Evolutionary conservation across 2,329 filamentous ascomycete genomes (phyloP).

Genomic region (Penicillium oxalicum): DNA sequence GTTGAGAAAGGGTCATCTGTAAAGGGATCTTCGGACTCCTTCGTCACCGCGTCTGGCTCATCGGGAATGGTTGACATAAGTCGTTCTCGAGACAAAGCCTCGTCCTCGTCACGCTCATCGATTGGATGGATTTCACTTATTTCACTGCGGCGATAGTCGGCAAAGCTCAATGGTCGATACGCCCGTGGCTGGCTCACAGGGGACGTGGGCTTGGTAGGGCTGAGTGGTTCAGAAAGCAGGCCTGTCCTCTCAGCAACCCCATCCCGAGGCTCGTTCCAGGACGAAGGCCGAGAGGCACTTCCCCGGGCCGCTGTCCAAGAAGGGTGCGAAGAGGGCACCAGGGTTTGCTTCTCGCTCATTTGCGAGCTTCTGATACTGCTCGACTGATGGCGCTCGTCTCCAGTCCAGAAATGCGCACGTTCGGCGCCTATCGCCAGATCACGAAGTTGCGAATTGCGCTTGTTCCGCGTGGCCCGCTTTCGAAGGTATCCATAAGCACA

Average conservation of each 20-base stretch:
- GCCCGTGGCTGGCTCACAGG: constrained; percentile 22
- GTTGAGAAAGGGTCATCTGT: constrained; percentile 23
- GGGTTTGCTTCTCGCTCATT: constrained; percentile 16
- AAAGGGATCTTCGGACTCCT: constrained; percentile 23
- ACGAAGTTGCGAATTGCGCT: constrained; percentile 51
- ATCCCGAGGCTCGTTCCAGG: constrained; percentile 25
- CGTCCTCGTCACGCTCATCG: constrained; percentile 57
- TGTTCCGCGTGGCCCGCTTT: constrained; percentile 39
- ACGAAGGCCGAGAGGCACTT: constrained; percentile 12
- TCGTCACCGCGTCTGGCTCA: neutral
- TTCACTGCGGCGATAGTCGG: constrained; percentile 45
- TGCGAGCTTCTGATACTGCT: constrained; percentile 31
- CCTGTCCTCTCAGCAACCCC: constrained; percentile 38
- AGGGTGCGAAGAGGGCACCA: constrained; percentile 14
- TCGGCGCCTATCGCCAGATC: constrained; percentile 49
- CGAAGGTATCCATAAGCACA: constrained; percentile 48
- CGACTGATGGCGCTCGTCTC: constrained; percentile 35
- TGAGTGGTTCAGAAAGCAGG: constrained; percentile 36
- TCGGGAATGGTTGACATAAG: constrained; percentile 18
- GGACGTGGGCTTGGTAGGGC: constrained; percentile 35
- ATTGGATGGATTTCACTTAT: constrained; percentile 57
- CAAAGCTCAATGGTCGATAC: constrained; percentile 41
- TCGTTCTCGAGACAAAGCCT: constrained; percentile 30
- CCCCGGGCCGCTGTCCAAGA: constrained; percentile 26
- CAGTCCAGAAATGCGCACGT: constrained; percentile 39